Conservation (phyloP, 2,329 filamentous ascomycete species). For the Esteya vermicola region DNA sequence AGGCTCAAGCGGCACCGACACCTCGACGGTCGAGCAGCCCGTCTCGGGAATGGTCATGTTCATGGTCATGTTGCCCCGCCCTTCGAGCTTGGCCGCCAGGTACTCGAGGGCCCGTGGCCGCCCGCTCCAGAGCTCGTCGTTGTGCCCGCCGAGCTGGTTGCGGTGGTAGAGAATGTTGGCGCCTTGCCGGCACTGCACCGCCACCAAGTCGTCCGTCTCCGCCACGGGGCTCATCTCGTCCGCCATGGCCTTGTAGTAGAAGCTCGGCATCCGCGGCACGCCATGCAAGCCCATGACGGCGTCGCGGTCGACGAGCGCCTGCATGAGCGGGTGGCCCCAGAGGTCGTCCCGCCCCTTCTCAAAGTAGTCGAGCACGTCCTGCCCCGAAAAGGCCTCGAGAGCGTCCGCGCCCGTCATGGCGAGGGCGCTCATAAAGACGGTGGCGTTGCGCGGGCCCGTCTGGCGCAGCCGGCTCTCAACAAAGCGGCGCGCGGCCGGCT, state of each 20-base stretch:
- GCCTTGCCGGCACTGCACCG: conserved; percentile 19
- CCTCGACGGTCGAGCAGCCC: too few species aligned
- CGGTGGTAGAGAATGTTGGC: conserved; percentile 20
- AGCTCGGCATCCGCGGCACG: conserved; percentile 27
- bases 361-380: conserved; percentile 26
- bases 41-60: too few species aligned
- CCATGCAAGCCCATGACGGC: conserved; percentile 20
- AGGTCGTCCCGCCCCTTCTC: too few species aligned
- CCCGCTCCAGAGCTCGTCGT: too few species aligned
- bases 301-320: conserved; percentile 14
- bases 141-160: background rate
- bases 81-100: too few species aligned
- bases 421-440: conserved; percentile 16
- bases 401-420: conserved; percentile 15
- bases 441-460: conserved; percentile 17
- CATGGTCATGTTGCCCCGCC: too few species aligned
- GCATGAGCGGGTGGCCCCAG: conserved; percentile 16
- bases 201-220: conserved; percentile 15
- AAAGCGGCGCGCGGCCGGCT: conserved; percentile 14
- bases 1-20: too few species aligned
- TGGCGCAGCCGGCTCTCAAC: conserved; percentile 14
- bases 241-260: conserved; percentile 29
- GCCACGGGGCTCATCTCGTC: conserved; percentile 27
- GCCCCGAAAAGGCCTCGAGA: conserved; percentile 14
- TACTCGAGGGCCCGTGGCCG: too few species aligned